Base-by-base conservation (phyloP, 164 flowering plant genomes). In the Stephania japonica region DNA sequence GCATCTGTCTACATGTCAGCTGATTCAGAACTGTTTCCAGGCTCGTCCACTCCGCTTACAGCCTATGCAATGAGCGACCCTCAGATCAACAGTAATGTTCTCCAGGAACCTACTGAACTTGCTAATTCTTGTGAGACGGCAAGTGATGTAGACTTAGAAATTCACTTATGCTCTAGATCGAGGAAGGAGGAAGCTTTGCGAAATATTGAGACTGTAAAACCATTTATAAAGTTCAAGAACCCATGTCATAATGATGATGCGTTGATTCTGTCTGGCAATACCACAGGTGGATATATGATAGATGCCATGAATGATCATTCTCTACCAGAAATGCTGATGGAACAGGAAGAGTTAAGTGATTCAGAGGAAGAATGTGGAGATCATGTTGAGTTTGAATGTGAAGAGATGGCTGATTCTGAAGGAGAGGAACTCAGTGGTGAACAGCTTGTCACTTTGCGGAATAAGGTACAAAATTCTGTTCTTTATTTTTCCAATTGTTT, bases 321-420 rank as follows among this genome's bases (percentile, higher is more conserved):
- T 69, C 83, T 85, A 78, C 86, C 85, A n/a, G 98, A 73, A 63
- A 93, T 95, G 75, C 92, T 93, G 73, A 95, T 95, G 99, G 99
- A 95, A 69, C 98, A 89, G 72, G 99, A 95, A 84, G 99, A 95
- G 80, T n/a, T 95, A 56, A 95, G 99, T 77, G 99, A 93, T 75
- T 91, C 99, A 41, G 99, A 95, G 75, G 99, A 91, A 66, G 99
- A 91, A 80, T 76, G 81, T 69, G 93, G 83, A 78, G 98, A 90
- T 79, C 73, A 85, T 77, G 97, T 95, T 0, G 93, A 95, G 82
- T 95, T 95, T 81, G 99, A 95, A 80, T 81, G 93, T 73, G 99
- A 95, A 82, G 99, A 95, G 85, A 93, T 95, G 94, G 81, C 83
- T 38, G 99, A 95, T 75, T 90, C 98, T 70, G 99, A 95, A 75